Evolutionary conservation across 2,329 filamentous ascomycete genomes (phyloP).

Genomic region (Diaporthe helianthi): DNA sequence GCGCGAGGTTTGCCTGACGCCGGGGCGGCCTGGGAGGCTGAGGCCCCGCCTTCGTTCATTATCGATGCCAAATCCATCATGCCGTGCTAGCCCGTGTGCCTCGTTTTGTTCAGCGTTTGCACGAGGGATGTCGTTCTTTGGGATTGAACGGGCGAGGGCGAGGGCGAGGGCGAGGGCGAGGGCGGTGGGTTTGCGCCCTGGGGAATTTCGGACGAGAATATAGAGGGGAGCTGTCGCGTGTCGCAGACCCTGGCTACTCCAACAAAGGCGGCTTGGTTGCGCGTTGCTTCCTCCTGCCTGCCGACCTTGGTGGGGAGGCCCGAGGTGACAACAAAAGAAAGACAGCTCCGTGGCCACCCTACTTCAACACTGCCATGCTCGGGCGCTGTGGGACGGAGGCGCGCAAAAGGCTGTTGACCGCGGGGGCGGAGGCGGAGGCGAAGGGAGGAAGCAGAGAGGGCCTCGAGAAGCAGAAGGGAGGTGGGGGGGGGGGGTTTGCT

Average conservation of each 20-base stretch:
- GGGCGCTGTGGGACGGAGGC: background rate
- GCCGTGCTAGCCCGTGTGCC: constrained; percentile 6
- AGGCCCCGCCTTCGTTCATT: constrained; percentile 58
- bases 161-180: background rate
- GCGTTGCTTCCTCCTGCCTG: background rate
- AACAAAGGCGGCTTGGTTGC: constrained; percentile 4
- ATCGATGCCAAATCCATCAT: constrained; percentile 62
- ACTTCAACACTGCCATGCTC: constrained; percentile 19
- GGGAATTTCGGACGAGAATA: constrained; percentile 23
- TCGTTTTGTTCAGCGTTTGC: constrained; percentile 6
- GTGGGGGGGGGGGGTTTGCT: no score
- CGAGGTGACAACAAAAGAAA: background rate
- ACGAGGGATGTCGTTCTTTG: background rate
- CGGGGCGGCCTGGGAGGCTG: constrained; percentile 44
- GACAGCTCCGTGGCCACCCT: background rate
- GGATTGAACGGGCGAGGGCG: background rate
- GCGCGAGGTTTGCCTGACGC: constrained; percentile 37
- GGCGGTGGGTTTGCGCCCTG: constrained; percentile 14
- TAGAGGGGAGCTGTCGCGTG: constrained; percentile 32
- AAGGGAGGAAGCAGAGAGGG: background rate
- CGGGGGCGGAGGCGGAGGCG: background rate
- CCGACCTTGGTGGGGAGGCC: background rate
- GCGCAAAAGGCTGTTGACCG: background rate
- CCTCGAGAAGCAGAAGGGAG: background rate
- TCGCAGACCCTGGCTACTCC: constrained; percentile 28